Percentiles rank a stretch among this genome's conserved stretches.
phyloP scores from a whole-genome alignment of 441 rosid species.

The Hypseocharis bilobata region DNA sequence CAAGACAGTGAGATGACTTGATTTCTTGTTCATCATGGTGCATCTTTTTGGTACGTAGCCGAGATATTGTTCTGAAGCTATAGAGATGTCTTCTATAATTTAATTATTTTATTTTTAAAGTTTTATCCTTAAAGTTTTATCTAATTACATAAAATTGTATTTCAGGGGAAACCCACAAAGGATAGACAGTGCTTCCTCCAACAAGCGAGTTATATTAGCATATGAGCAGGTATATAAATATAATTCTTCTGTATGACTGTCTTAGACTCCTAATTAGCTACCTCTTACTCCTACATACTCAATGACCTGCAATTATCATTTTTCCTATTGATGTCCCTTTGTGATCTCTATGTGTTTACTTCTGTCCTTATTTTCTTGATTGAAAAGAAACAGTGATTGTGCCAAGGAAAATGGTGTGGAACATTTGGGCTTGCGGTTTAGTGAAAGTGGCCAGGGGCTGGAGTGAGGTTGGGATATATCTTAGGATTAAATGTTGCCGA shows the following conservation, averaged over 20 bases:
- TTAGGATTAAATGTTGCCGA: not conserved
- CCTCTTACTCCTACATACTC: too few relatives aligned
- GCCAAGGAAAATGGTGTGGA: not conserved
- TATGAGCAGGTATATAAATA: slow-evolving; percentile 69
- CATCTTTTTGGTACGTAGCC: not conserved
- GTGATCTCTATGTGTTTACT: not conserved
- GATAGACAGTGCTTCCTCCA: slow-evolving; percentile 62
- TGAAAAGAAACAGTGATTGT: not conserved
- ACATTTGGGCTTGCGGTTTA: not conserved
- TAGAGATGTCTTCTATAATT: not conserved
- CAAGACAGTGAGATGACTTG: not conserved
- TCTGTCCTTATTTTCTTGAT: not conserved
- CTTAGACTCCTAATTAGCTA: not conserved
- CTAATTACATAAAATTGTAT: slow-evolving; percentile 19
- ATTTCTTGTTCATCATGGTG: not conserved
- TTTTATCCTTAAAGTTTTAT: not conserved
- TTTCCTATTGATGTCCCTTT: not conserved
- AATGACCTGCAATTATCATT: too few relatives aligned
- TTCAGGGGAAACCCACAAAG: slow-evolving; percentile 93
- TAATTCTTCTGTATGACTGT: not conserved
- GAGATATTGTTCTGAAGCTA: slow-evolving; percentile 2
- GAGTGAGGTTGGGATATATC: not conserved
- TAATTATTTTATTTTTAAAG: not conserved
- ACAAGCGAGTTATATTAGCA: slow-evolving; percentile 72
- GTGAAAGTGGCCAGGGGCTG: not conserved